phyloP scores from a whole-genome alignment of 306 rosid genomes.

The Acacia melanoxylon region DNA sequence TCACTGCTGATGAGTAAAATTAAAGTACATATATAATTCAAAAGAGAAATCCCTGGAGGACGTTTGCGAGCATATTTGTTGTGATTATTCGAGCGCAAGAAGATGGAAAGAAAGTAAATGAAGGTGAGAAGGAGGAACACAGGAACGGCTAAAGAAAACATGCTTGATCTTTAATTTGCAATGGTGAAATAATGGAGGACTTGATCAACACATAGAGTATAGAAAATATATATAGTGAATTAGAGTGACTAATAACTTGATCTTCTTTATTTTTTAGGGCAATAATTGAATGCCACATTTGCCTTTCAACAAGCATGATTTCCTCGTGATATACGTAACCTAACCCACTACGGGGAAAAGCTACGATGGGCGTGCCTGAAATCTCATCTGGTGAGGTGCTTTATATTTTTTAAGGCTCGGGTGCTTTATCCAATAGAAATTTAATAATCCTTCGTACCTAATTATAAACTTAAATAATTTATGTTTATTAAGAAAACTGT shows the following conservation, averaged over 20 bases:
- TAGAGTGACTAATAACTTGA: no score
- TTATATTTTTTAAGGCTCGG: neutral
- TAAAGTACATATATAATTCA: no score
- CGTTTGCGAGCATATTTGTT: neutral
- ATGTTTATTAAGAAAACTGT: no score
- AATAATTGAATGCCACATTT: no score
- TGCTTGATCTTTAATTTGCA: neutral
- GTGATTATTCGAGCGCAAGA: neutral
- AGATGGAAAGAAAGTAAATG: neutral
- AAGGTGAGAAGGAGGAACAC: neutral
- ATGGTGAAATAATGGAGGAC: neutral
- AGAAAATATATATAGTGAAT: no score
- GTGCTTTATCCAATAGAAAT: no score
- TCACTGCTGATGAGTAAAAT: neutral
- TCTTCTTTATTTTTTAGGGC: neutral
- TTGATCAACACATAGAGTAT: no score
- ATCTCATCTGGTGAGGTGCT: neutral
- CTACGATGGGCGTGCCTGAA: neutral
- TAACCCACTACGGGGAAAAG: neutral
- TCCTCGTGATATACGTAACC: neutral
- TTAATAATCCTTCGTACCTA: no score
- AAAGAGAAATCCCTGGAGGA: neutral
- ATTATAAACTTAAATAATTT: no score
- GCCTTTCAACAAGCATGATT: no score
- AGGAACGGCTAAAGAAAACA: constrained; percentile 20